Percentiles rank a stretch among this genome's conserved stretches.
phyloP scores from a whole-genome alignment of 208 protist genomes.

The Trypanosomatidae sp. region DNA sequence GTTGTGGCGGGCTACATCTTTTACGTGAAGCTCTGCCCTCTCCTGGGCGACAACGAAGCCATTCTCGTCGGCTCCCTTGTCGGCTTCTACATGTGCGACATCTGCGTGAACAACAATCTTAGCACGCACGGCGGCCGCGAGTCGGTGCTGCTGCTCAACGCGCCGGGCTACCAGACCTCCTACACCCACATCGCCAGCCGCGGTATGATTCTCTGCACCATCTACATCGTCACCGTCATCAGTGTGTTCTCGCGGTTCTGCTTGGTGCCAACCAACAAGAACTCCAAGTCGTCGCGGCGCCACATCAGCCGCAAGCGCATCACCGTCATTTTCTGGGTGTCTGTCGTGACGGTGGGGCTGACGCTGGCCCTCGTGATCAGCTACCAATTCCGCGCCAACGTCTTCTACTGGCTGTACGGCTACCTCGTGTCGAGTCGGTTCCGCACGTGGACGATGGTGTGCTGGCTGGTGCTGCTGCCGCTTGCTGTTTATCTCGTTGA shows the following conservation, averaged over 20 bases:
- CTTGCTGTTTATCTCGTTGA: constrained; percentile 52
- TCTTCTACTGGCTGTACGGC: constrained; percentile 57
- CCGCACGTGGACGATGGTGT: constrained; percentile 53
- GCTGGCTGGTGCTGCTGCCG: constrained; percentile 59
- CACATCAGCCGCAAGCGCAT: constrained; percentile 58
- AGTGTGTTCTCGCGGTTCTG: constrained; percentile 48
- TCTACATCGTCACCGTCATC: constrained; percentile 45
- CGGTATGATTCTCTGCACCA: constrained; percentile 54
- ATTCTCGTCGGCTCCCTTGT: constrained; percentile 70
- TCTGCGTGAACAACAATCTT: constrained; percentile 71
- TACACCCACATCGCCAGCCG: constrained; percentile 80
- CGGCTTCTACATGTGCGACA: constrained; percentile 80
- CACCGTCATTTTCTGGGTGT: constrained; percentile 63
- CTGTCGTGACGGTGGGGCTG: constrained; percentile 31
- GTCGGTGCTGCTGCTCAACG: constrained; percentile 40
- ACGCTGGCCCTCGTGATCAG: constrained; percentile 35
- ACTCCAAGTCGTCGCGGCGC: constrained; percentile 75
- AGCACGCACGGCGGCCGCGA: constrained; percentile 31
- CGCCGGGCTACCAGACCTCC: constrained; percentile 50
- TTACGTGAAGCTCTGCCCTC: constrained; percentile 47
- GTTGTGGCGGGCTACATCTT: constrained; percentile 63
- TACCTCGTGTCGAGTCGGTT: constrained; percentile 66
- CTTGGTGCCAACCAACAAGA: constrained; percentile 50
- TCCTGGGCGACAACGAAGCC: constrained; percentile 78
- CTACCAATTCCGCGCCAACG: constrained; percentile 65